phyloP scores from a whole-genome alignment of 129 eudicot species.

The Escallonia herrerae region DNA sequence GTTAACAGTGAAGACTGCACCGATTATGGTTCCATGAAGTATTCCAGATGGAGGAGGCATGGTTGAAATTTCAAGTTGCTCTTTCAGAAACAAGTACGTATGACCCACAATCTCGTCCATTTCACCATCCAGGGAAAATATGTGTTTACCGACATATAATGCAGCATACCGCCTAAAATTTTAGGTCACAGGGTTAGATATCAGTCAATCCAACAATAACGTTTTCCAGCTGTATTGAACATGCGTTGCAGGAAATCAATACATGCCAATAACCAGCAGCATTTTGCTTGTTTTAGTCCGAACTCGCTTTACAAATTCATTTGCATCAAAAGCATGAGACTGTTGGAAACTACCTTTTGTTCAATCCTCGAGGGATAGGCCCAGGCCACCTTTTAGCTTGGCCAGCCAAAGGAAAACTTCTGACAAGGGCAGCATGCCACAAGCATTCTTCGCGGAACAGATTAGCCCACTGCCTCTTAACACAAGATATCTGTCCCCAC shows the following conservation, averaged over 20 bases:
- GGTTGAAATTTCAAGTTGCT: slow-evolving; percentile 51
- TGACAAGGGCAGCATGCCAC: slow-evolving; percentile 52
- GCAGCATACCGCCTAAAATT: slow-evolving; percentile 55
- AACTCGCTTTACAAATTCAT: too few species aligned
- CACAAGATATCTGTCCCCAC: slow-evolving; percentile 43
- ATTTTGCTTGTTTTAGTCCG: too few species aligned
- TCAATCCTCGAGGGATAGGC: slow-evolving; percentile 54
- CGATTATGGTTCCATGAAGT: slow-evolving; percentile 63
- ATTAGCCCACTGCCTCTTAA: slow-evolving; percentile 49
- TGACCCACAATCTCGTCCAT: slow-evolving; percentile 63
- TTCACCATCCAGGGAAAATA: slow-evolving; percentile 34
- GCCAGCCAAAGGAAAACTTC: slow-evolving; percentile 34
- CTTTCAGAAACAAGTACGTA: slow-evolving; percentile 46
- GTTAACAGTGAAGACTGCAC: slow-evolving; percentile 15
- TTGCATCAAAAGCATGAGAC: too few species aligned
- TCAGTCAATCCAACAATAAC: not conserved
- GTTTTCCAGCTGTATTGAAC: too few species aligned
- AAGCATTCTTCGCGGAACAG: slow-evolving; percentile 40
- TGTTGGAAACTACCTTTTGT: slow-evolving; percentile 36
- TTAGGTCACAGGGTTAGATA: not conserved
- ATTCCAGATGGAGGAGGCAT: slow-evolving; percentile 48
- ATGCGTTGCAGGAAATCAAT: too few species aligned
- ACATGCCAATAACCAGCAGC: too few species aligned
- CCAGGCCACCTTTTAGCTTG: slow-evolving; percentile 58
- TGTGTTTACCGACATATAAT: slow-evolving; percentile 37